Base-by-base conservation (phyloP, 768 basidiomycete species). In the Leccinum boreale region DNA sequence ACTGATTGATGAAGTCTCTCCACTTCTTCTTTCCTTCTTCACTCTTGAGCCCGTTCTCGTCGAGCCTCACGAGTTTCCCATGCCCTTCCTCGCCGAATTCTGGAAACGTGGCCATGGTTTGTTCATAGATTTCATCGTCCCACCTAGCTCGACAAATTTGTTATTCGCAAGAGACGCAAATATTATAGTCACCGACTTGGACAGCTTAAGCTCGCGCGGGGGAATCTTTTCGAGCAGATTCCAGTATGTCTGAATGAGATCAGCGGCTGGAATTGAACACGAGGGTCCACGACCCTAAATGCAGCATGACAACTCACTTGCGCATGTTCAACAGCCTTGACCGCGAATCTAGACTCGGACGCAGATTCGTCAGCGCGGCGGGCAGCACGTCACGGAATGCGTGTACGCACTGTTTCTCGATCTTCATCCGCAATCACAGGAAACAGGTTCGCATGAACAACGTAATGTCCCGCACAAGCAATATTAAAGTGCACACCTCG, bases 261-360 rank as follows among this genome's bases (percentile, higher is more conserved):
- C 54, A 55, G 45, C 42, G 53, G 51, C 52, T 53, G 50, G 50
- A 60, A n/a, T 56, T 57, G 23, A 36, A 24, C 59, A 46, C 36
- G 47, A 53, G 23, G 57, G 50, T 35, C 31, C 29, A 35, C 50
- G 36, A 52, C 42, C 48, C 54, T n/a, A 35, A 49, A 49, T 47
- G 24, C 31, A 39, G 24, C 53, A 50, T n/a, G 70, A n/a, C 45
- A 50, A 56, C 83, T 60, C 52, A 92, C 94, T 80, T 96, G 92
- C 47, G 95, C 92, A 63, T 98, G 94, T 71, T 99, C 95, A 52
- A 98, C 94, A 12, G 94, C 92, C 72, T 89, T 92, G 56, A 99
- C 96, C 24, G 71, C 71, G 51, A 73, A 73, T 68, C 66, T 67
- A 42, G 53, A 57, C 57, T 50, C 61, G 56, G 45, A 46, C 10